Conservation (phyloP, 148 eudicot genomes). For the Amaranthus palmeri region DNA sequence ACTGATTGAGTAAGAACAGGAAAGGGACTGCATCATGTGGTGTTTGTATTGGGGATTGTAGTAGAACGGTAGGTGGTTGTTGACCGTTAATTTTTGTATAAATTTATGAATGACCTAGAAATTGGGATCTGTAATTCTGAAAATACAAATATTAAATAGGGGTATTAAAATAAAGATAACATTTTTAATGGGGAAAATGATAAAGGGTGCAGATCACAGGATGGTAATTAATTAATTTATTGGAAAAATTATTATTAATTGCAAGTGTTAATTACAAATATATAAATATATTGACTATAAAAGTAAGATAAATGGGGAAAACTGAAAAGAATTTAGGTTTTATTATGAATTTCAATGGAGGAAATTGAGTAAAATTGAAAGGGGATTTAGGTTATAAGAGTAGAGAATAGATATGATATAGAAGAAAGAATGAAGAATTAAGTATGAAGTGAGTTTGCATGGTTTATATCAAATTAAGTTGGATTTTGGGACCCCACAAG, state of each 20-base stretch:
- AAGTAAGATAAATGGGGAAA: background rate
- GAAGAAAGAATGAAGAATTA: background rate
- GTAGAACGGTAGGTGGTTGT: background rate
- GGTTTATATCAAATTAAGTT: conserved; percentile 7
- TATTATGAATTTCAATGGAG: background rate
- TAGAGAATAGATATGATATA: background rate
- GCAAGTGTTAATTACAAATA: background rate
- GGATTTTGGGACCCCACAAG: conserved; percentile 1
- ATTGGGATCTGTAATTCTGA: background rate
- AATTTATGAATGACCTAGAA: background rate
- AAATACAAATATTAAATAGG: background rate
- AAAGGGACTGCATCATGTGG: conserved; percentile 24
- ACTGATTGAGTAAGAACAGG: conserved; percentile 1
- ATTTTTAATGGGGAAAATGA: background rate
- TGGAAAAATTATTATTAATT: background rate
- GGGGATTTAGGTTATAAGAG: background rate
- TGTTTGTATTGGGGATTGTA: conserved; percentile 1
- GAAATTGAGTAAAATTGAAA: background rate
- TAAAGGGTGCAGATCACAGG: background rate
- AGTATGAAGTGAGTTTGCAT: background rate
- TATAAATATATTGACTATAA: background rate
- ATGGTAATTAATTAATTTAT: background rate
- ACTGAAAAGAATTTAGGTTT: background rate
- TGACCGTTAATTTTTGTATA: background rate
- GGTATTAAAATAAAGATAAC: background rate